Conservation (phyloP, 139 green algal genomes). For the Chlamydomonas urium region DNA sequence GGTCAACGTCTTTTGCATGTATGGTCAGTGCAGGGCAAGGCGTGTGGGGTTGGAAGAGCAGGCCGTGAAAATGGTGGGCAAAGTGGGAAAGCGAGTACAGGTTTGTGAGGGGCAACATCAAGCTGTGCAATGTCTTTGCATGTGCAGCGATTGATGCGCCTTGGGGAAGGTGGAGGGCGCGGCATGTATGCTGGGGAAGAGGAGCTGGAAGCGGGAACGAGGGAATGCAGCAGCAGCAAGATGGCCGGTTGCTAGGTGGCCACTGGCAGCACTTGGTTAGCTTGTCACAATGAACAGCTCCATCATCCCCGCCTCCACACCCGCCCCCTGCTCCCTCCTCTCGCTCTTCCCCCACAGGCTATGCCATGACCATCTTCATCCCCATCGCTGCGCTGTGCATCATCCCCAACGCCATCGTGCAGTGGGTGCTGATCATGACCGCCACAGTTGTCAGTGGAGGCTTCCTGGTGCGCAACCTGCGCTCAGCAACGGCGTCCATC, state of each 20-base stretch:
- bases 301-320: not conserved
- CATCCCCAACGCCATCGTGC: constrained; percentile 55
- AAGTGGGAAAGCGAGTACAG: no score
- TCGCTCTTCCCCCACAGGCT: constrained; percentile 38
- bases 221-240: not conserved
- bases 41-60: no score
- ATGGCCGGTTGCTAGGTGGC: not conserved
- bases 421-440: constrained; percentile 62
- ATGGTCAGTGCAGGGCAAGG: constrained; percentile 53
- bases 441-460: constrained; percentile 23
- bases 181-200: not conserved
- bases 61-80: no score
- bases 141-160: no score
- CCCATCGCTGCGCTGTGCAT: constrained; percentile 72
- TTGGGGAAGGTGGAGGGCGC: not conserved
- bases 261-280: no score
- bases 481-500: constrained; percentile 49
- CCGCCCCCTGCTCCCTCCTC: not conserved
- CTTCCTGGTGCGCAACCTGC: constrained; percentile 59
- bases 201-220: not conserved
- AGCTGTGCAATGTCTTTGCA: no score
- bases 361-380: constrained; percentile 74
- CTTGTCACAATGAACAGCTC: not conserved
- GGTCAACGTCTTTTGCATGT: constrained; percentile 73
- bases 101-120: no score